phyloP scores from a whole-genome alignment of 495 filamentous ascomycete genomes.

The Margaritispora aquatica region DNA sequence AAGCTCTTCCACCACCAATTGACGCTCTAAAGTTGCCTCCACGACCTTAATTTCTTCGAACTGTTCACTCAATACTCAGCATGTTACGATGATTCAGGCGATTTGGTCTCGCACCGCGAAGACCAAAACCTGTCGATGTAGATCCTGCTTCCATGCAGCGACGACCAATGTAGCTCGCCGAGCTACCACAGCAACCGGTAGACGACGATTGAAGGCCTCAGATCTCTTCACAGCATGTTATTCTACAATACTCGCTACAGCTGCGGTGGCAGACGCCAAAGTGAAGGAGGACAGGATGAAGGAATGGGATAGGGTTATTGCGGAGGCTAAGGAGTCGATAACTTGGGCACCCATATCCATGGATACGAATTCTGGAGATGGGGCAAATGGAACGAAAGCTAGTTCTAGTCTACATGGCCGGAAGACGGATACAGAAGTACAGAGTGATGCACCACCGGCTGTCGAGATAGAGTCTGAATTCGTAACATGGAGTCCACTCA shows the following conservation, averaged over 20 bases:
- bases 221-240: constrained; percentile 67
- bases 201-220: constrained; percentile 45
- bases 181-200: constrained; percentile 44
- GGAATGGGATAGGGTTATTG: constrained; percentile 56
- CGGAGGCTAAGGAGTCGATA: constrained; percentile 32
- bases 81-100: constrained; percentile 51
- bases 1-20: neutral
- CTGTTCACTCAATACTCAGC: neutral
- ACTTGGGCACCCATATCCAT: neutral
- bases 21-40: neutral
- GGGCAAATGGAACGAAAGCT: too few species aligned
- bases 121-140: constrained; percentile 56
- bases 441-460: too few species aligned
- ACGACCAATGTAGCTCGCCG: constrained; percentile 46
- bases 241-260: constrained; percentile 66
- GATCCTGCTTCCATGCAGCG: constrained; percentile 51
- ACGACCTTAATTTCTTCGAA: neutral
- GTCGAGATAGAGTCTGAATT: too few species aligned
- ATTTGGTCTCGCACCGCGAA: constrained; percentile 64
- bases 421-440: too few species aligned
- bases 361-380: neutral
- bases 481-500: neutral
- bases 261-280: constrained; percentile 57
- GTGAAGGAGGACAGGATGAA: constrained; percentile 54
- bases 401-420: too few species aligned